Base-by-base conservation (phyloP, 768 basidiomycete genomes). In the Daedaleopsis sinensis region DNA sequence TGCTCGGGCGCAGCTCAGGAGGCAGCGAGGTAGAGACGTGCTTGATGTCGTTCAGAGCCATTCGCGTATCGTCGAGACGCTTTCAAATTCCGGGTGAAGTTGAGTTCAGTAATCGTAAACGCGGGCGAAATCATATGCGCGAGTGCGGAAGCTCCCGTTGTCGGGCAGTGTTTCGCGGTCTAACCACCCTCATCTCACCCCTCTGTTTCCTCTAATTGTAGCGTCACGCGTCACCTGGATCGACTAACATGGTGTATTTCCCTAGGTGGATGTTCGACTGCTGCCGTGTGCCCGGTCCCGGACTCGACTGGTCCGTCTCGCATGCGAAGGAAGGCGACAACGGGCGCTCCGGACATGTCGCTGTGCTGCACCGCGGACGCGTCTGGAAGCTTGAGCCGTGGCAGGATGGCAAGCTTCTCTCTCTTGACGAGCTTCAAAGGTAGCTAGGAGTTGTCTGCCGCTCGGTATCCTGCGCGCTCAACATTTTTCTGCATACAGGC, bases 231-330 rank as follows among this genome's bases (percentile, higher is more conserved):
- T n/a, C n/a, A n/a, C n/a, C n/a, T n/a, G n/a, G n/a, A n/a, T n/a
- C n/a, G n/a, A n/a, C n/a, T 27, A 5, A 13, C 46, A 39, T 6
- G 39, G 47, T 9, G 16, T 48, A 66, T 15, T 69, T 32, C 21
- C 36, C n/a, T 27, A 91, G 91, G 52, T 94, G 93, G 93, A 93
- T 94, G 93, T 94, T 94, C 66, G 93, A 94, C 71, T 93, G 91
- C 71, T 91, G 85, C 64, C 89, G 93, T 57, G 79, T 94, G 19
- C 93, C 93, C 2, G 89, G 90, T 1, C 73, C 78, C 11, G 81
- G 88, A 48, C 89, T 90, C 18, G 95, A 98, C 71, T 91, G 91
- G 84, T 67, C 67, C 57, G 66, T 68, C 23, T 63, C 62, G 18
- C 64, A 70, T 52, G 86, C 91, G 0, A 77, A 82, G 53, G 71